phyloP scores from a whole-genome alignment of 306 rosid species.

The Vachellia pachyceras region DNA sequence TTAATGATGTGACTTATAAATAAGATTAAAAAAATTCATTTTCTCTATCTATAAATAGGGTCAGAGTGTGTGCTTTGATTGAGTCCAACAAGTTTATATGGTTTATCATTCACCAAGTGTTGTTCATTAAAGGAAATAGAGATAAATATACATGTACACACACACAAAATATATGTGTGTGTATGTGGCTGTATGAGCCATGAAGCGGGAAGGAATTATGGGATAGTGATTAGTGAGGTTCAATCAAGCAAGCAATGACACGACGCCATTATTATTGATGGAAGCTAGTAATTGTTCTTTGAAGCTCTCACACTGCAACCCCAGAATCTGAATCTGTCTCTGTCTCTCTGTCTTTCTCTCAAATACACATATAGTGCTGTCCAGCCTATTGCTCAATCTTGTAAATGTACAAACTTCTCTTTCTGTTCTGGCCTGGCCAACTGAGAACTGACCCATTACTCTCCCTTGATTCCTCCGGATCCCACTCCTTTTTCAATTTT shows the following conservation, averaged over 20 bases:
- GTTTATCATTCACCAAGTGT: too few species aligned
- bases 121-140: too few species aligned
- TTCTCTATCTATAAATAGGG: too few species aligned
- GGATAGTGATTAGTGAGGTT: slow-evolving; percentile 31
- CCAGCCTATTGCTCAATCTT: slow-evolving; percentile 27
- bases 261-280: slow-evolving; percentile 29
- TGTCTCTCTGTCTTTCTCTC: not conserved
- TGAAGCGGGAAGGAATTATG: not conserved
- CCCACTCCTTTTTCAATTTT: not conserved
- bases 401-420: not conserved
- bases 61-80: too few species aligned
- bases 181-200: not conserved
- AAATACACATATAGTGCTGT: slow-evolving; percentile 28
- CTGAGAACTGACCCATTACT: not conserved
- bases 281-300: not conserved
- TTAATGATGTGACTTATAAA: too few species aligned
- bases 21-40: too few species aligned
- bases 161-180: too few species aligned
- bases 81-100: too few species aligned
- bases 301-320: not conserved
- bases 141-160: too few species aligned
- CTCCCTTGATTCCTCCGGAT: not conserved
- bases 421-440: not conserved
- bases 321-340: slow-evolving; percentile 8
- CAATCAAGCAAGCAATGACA: slow-evolving; percentile 23